Conservation (phyloP, 108 stramenopile species). For the Fistulifera pelliculosa region DNA sequence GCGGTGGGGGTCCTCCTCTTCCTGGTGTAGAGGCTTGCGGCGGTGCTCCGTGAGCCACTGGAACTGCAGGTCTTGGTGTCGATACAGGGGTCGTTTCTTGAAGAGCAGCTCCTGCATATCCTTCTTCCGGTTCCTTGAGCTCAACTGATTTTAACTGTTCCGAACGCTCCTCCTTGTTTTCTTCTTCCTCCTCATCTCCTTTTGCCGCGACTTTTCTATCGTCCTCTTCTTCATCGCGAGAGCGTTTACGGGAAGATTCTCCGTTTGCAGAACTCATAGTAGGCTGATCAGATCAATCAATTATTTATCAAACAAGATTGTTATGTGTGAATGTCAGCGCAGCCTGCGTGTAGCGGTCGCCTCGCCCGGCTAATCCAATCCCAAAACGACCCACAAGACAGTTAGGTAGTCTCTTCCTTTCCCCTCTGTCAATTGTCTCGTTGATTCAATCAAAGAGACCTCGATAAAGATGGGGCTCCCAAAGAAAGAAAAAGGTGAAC, state of each 20-base stretch:
- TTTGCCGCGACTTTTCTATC: background rate
- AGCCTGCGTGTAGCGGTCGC: no score
- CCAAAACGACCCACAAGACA: no score
- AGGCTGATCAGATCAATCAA: no score
- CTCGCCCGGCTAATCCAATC: no score
- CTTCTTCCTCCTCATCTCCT: constrained; percentile 7
- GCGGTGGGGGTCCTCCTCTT: constrained; percentile 7
- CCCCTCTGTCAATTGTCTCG: constrained; percentile 17
- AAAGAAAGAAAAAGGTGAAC: no score
- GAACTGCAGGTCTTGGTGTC: background rate
- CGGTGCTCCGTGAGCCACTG: no score
- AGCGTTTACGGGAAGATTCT: background rate
- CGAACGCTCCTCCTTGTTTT: background rate
- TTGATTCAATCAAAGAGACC: constrained; percentile 45
- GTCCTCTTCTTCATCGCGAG: constrained; percentile 7
- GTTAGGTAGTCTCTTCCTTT: background rate
- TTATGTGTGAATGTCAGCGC: no score
- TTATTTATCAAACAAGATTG: no score
- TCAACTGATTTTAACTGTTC: background rate
- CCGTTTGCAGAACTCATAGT: no score
- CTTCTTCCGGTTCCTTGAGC: background rate
- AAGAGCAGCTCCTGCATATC: background rate
- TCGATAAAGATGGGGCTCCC: background rate
- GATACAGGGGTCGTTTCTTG: background rate
- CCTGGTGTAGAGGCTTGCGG: background rate